These are phyloP conservation scores for Solanum chacoense DNA, from an alignment of 305 asterid genomes.

Conservation along the genomic window DNA sequence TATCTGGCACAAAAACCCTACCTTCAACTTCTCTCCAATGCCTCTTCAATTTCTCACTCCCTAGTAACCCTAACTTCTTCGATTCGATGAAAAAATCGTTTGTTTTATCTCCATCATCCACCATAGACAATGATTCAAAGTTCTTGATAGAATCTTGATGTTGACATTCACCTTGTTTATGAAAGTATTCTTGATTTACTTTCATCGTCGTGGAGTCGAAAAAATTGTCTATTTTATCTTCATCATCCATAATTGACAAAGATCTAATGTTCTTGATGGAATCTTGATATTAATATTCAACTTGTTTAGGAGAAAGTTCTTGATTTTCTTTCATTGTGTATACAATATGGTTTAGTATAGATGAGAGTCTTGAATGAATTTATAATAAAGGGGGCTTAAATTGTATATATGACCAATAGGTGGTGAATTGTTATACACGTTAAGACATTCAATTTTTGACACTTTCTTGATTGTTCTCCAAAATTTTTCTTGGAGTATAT, in stretches of 20 bases:
- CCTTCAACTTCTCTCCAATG: conserved; percentile 20
- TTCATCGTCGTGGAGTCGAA: not conserved
- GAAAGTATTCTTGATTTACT: not conserved
- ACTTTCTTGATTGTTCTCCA: not conserved
- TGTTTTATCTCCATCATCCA: not conserved
- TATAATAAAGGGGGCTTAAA: not conserved
- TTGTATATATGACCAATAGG: not conserved
- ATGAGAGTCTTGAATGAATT: not conserved
- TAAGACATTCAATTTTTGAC: not conserved
- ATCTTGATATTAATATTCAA: not conserved
- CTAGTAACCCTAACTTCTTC: not conserved
- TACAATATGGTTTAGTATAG: not conserved
- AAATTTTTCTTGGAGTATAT: not conserved
- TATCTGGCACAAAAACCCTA: conserved; percentile 23
- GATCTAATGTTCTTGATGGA: not conserved
- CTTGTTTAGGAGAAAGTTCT: not conserved
- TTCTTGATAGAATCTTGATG: not conserved
- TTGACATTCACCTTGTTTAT: not conserved
- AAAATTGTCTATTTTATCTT: not conserved
- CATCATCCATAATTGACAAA: not conserved
- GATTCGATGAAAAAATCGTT: not conserved
- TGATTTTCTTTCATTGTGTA: not conserved
- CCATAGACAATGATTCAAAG: not conserved
- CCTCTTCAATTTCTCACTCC: conserved; percentile 4
- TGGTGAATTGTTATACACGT: not conserved